phyloP scores from a whole-genome alignment of 2,329 filamentous ascomycete species.

The Byssothecium circinans region DNA sequence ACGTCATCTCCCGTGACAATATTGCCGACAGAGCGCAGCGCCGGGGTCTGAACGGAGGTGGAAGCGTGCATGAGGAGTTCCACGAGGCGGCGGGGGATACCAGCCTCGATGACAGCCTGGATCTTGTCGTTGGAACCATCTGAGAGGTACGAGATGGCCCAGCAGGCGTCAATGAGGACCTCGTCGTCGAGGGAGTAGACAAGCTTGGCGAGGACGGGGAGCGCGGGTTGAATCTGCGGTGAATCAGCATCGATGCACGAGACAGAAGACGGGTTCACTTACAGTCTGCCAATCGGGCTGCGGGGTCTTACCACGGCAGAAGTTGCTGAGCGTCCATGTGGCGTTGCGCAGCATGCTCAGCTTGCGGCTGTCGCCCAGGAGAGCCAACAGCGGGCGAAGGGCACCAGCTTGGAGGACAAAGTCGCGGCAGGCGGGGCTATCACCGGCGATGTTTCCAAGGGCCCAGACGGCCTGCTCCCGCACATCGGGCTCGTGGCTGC shows the following conservation, averaged over 20 bases:
- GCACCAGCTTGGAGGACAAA: constrained; percentile 92
- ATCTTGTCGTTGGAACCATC: constrained; percentile 99
- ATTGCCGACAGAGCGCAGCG: constrained; percentile 95
- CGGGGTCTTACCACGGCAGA: constrained; percentile 98
- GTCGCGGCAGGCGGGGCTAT: constrained; percentile 95
- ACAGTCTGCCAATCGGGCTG: constrained; percentile 98
- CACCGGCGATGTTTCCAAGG: constrained; percentile 96
- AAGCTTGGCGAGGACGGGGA: constrained; percentile 93
- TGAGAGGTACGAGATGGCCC: constrained; percentile 98
- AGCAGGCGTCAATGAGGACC: constrained; percentile 97
- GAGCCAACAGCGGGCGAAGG: constrained; percentile 81
- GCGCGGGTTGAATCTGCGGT: constrained; percentile 82
- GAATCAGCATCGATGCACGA: constrained; percentile 11
- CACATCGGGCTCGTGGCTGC: constrained; percentile 95
- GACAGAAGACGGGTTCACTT: constrained; percentile 47
- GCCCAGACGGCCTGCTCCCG: constrained; percentile 99
- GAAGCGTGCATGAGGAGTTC: constrained; percentile 98
- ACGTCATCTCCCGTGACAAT: constrained; percentile 98
- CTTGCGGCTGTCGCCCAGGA: constrained; percentile 97
- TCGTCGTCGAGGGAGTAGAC: constrained; percentile 99
- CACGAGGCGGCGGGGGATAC: constrained; percentile 92
- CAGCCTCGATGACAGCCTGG: constrained; percentile 96
- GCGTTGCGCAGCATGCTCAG: constrained; percentile 98
- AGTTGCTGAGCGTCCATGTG: constrained; percentile 99
- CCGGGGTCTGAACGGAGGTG: constrained; percentile 96